Conservation (phyloP, 169 alveolate genomes). For the Amoebophrya sp. region DNA sequence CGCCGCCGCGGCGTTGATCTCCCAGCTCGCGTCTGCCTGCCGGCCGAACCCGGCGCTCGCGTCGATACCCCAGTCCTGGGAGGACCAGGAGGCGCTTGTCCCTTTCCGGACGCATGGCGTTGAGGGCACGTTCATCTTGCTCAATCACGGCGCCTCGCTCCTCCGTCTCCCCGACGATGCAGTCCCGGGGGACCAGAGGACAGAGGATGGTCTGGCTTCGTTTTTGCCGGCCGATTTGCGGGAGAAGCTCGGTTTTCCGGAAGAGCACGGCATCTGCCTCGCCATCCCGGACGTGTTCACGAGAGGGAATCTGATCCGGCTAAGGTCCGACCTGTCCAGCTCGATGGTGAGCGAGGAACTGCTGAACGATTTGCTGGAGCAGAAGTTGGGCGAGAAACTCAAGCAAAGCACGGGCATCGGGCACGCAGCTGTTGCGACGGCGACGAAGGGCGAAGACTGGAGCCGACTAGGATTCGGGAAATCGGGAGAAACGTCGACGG, state of each 20-base stretch:
- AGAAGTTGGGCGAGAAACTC: too few species aligned
- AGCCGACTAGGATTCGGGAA: too few species aligned
- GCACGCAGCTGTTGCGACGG: too few species aligned
- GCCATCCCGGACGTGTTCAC: not conserved
- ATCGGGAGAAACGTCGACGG: too few species aligned
- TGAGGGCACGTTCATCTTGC: not conserved
- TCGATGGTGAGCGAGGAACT: too few species aligned
- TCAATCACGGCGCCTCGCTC: not conserved
- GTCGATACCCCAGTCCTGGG: not conserved
- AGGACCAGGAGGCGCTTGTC: not conserved
- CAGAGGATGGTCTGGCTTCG: too few species aligned
- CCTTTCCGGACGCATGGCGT: not conserved
- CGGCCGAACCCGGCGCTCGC: not conserved
- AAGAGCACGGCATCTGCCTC: not conserved
- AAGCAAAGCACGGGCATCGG: too few species aligned
- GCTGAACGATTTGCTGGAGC: too few species aligned
- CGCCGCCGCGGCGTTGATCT: too few species aligned
- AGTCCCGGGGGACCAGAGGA: too few species aligned
- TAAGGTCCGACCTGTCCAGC: not conserved
- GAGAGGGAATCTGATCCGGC: not conserved
- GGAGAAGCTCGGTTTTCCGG: not conserved
- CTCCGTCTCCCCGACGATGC: not conserved
- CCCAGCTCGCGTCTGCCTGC: not conserved
- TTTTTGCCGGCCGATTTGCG: not conserved
- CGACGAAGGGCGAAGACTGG: too few species aligned